Base-by-base conservation (phyloP, 495 filamentous ascomycete species). In the Aspergillus panamensis region DNA sequence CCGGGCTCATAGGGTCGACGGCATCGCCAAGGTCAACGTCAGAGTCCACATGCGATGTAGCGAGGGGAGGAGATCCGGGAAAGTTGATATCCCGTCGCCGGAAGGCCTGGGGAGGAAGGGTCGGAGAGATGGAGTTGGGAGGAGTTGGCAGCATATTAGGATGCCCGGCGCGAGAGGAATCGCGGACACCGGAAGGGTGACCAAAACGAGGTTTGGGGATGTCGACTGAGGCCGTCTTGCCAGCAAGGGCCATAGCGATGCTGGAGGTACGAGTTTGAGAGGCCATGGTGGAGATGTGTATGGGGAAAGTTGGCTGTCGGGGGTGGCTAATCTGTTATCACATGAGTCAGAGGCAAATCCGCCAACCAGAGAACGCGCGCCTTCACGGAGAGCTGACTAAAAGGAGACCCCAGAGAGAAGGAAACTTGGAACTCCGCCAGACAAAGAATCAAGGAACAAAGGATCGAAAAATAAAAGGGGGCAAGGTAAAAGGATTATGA, bases 91-190 rank as follows among this genome's bases (percentile, higher is more conserved):
- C 65, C 62, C 70, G 74, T 20, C 67, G 66, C 64, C 84, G 84
- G 66, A 89, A 86, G 64, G 83, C 86, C 59, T 92, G 91, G 45
- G 94, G 89, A 63, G 89, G 86, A 51, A 97, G 83, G 52, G 84
- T 86, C 31, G 93, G 94, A 37, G 93, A 97, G 70, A 97, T 92
- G 68, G 94, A 97, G 76, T 95, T 95, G 52, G 93, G 93, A 66
- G 93, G 93, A 73, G 93, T 97, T 50, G 87, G 92, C 63, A 97
- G 85, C 73, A 81, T 77, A 53, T 66, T 67, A 60, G 80, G 75
- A 73, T 81, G 78, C 62, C 76, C 77, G 54, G 73, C 74, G 76
- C 77, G 82, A 70, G 80, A 72, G 73, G 82, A 66, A 64, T 75
- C 73, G 70, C 73, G 84, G 73, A 79, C 77, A 71, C 82, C 81